These are phyloP conservation scores for Triticum turgidum DNA, from an alignment of 176 grass and related monocot genomes.

Conservation along the genomic window DNA sequence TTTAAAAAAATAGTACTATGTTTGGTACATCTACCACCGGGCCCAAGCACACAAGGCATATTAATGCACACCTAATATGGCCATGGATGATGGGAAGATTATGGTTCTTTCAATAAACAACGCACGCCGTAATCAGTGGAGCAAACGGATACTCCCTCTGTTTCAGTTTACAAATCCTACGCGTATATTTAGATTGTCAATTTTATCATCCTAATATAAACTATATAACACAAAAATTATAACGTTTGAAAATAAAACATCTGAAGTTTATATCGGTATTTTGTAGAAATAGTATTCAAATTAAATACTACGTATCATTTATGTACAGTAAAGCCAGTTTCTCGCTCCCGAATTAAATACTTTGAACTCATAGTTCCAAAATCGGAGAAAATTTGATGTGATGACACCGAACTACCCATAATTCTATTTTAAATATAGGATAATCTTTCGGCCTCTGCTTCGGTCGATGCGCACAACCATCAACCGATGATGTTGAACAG, in stretches of 20 bases:
- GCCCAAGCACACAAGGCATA: background rate
- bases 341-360: background rate
- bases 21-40: background rate
- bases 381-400: background rate
- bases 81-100: background rate
- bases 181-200: too few species aligned
- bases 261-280: too few species aligned
- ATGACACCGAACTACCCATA: background rate
- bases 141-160: too few species aligned
- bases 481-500: background rate
- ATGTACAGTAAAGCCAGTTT: background rate
- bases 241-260: too few species aligned
- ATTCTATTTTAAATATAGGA: background rate
- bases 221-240: too few species aligned
- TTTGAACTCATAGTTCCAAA: background rate
- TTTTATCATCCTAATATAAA: too few species aligned
- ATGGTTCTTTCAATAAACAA: constrained; percentile 10
- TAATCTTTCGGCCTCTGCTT: background rate
- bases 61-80: constrained; percentile 9
- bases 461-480: background rate
- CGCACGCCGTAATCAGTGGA: background rate
- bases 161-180: too few species aligned
- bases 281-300: background rate
- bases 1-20: background rate
- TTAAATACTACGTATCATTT: background rate